A percentile compares a stretch with the other conserved stretches of the same genome.
Evolutionary conservation across 1,284 basidiomycete genomes (phyloP).

Genomic region (Rhizopogon hawkerae): DNA sequence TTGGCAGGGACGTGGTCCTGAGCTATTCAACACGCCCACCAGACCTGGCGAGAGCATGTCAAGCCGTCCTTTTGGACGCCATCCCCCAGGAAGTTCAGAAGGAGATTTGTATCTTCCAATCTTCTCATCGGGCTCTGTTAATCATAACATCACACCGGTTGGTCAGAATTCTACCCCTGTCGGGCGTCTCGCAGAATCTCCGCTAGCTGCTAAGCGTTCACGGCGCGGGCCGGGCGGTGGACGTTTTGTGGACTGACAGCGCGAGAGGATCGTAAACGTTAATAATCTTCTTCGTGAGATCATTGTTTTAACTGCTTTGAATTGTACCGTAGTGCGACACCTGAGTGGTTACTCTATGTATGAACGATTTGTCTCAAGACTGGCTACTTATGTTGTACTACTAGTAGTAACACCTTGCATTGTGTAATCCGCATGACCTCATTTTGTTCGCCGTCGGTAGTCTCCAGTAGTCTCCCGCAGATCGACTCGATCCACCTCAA

Average conservation of each 20-base stretch:
- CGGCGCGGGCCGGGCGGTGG: slow-evolving; percentile 13
- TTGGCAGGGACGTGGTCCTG: slow-evolving; percentile 35
- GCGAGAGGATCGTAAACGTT: slow-evolving; percentile 1
- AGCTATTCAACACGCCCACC: slow-evolving; percentile 44
- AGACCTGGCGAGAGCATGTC: slow-evolving; percentile 14
- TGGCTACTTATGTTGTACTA: neutral
- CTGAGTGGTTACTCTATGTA: neutral
- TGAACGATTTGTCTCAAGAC: neutral
- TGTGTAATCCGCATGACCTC: too few species aligned
- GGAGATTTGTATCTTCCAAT: slow-evolving; percentile 4
- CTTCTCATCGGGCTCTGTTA: slow-evolving; percentile 4
- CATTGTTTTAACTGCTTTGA: neutral
- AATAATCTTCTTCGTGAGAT: slow-evolving; percentile 1
- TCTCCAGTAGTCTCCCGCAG: too few species aligned
- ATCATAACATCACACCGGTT: slow-evolving; percentile 21
- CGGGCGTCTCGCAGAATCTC: slow-evolving; percentile 22
- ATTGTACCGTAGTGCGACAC: neutral
- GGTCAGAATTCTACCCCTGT: slow-evolving; percentile 14
- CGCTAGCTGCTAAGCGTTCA: slow-evolving; percentile 21
- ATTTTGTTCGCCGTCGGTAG: too few species aligned
- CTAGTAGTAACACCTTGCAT: neutral
- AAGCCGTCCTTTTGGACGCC: slow-evolving; percentile 8
- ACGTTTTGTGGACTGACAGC: slow-evolving; percentile 10
- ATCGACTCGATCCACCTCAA: too few species aligned
- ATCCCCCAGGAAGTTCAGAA: slow-evolving; percentile 15